Conservation (phyloP, 495 filamentous ascomycete species). For the Parathielavia appendiculata region DNA sequence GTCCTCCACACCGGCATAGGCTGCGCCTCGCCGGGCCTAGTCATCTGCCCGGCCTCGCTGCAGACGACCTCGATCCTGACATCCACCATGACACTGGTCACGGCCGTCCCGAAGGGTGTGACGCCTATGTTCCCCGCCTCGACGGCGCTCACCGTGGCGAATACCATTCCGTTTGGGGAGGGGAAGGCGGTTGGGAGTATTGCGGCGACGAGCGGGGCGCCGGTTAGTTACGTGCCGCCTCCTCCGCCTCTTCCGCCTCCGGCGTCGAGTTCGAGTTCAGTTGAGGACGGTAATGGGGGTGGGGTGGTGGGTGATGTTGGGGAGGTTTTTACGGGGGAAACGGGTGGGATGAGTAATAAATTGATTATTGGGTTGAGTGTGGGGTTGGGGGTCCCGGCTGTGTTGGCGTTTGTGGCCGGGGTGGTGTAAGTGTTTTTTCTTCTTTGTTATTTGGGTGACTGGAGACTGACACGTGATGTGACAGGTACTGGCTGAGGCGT, state of each 20-base stretch:
- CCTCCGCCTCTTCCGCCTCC: slow-evolving; percentile 2
- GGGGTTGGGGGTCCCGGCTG: slow-evolving; percentile 9
- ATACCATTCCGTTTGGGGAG: slow-evolving; percentile 8
- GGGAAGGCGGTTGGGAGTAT: not conserved
- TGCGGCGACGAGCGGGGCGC: slow-evolving; percentile 7
- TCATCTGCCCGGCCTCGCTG: slow-evolving; percentile 45
- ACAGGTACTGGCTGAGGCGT: slow-evolving; percentile 1
- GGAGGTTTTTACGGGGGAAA: not conserved
- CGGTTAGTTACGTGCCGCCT: slow-evolving; percentile 8
- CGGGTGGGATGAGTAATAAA: slow-evolving; percentile 10
- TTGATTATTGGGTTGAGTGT: slow-evolving; percentile 12
- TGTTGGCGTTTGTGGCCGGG: not conserved
- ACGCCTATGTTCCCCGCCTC: slow-evolving; percentile 36
- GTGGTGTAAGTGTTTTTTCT: slow-evolving; percentile 6
- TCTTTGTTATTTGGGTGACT: too few relatives aligned
- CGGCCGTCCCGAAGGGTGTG: slow-evolving; percentile 36
- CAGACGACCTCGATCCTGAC: slow-evolving; percentile 38
- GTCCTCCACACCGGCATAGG: slow-evolving; percentile 35
- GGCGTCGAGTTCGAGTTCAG: not conserved
- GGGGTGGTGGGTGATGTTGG: slow-evolving; percentile 1
- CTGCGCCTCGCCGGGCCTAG: slow-evolving; percentile 37
- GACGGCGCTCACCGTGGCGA: slow-evolving; percentile 7
- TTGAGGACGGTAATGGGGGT: not conserved
- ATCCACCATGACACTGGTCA: slow-evolving; percentile 31
- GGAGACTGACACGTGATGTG: not conserved